phyloP scores from a whole-genome alignment of 805 yeast genomes.

The Ogataea neopini region DNA sequence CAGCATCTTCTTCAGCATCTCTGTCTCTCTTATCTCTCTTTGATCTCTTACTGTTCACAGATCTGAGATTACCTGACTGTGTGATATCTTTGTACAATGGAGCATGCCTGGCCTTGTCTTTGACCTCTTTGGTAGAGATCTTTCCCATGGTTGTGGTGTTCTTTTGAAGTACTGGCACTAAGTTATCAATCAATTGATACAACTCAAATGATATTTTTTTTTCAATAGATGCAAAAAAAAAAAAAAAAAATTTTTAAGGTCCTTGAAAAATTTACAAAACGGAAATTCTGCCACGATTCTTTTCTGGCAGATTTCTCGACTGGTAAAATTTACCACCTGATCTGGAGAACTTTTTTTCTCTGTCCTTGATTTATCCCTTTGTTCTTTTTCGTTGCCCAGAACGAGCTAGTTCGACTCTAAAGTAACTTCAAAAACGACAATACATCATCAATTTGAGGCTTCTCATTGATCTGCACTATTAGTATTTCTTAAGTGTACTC shows the following conservation, averaged over 20 bases:
- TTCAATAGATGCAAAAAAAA: background rate
- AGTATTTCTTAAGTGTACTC: background rate
- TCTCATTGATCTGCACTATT: too few relatives aligned
- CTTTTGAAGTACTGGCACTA: background rate
- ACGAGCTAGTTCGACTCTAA: background rate
- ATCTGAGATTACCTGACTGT: constrained; percentile 70
- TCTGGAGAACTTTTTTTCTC: background rate
- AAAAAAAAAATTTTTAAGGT: background rate
- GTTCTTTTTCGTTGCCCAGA: background rate
- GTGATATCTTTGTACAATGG: constrained; percentile 79
- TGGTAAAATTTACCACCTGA: background rate
- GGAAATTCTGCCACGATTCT: constrained; percentile 13
- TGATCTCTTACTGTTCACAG: constrained; percentile 28
- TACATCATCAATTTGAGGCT: too few relatives aligned
- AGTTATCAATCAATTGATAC: background rate
- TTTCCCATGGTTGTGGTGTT: constrained; percentile 58
- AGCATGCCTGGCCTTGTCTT: constrained; percentile 68
- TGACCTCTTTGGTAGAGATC: constrained; percentile 49
- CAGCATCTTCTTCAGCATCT: constrained; percentile 44
- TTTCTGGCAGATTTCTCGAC: constrained; percentile 11
- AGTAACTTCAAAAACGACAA: background rate
- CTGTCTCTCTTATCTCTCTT: constrained; percentile 31
- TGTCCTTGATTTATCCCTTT: background rate
- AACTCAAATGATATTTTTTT: background rate
- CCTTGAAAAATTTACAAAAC: constrained; percentile 10